Evolutionary conservation across 2,329 filamentous ascomycete species (phyloP).

Genomic region (Pseudopyrenochaeta lycopersici): DNA sequence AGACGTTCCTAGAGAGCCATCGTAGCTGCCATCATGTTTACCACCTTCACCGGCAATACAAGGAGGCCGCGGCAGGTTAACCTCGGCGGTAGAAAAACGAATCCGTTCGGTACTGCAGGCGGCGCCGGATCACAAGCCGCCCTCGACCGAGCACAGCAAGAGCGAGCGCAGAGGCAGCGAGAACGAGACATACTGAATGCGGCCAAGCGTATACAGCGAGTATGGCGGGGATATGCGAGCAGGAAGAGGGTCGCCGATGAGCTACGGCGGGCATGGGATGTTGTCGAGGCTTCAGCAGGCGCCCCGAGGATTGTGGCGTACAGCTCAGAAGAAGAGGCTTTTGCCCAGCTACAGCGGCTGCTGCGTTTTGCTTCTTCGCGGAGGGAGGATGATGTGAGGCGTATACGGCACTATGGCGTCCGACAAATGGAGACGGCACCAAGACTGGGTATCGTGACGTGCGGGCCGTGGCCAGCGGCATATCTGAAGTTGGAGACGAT

Average conservation of each 20-base stretch:
- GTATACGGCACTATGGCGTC: constrained; percentile 52
- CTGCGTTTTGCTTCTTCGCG: constrained; percentile 54
- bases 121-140: constrained; percentile 76
- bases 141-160: constrained; percentile 85
- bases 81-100: constrained; percentile 82
- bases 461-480: constrained; percentile 51
- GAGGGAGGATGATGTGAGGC: constrained; percentile 48
- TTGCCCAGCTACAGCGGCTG: constrained; percentile 53
- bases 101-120: constrained; percentile 75
- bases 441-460: constrained; percentile 27
- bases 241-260: constrained; percentile 66
- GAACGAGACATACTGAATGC: constrained; percentile 82
- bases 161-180: constrained; percentile 79
- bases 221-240: constrained; percentile 80
- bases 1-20: not conserved
- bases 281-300: constrained; percentile 30
- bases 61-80: constrained; percentile 91
- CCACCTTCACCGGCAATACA: constrained; percentile 88
- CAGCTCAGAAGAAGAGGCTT: constrained; percentile 47
- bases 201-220: constrained; percentile 75
- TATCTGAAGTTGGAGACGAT: constrained; percentile 54
- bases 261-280: constrained; percentile 55
- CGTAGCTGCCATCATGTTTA: constrained; percentile 72
- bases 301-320: constrained; percentile 38
- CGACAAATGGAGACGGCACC: constrained; percentile 47